Base-by-base conservation (phyloP, 495 filamentous ascomycete species). In the Aspergillus bertholletiae region DNA sequence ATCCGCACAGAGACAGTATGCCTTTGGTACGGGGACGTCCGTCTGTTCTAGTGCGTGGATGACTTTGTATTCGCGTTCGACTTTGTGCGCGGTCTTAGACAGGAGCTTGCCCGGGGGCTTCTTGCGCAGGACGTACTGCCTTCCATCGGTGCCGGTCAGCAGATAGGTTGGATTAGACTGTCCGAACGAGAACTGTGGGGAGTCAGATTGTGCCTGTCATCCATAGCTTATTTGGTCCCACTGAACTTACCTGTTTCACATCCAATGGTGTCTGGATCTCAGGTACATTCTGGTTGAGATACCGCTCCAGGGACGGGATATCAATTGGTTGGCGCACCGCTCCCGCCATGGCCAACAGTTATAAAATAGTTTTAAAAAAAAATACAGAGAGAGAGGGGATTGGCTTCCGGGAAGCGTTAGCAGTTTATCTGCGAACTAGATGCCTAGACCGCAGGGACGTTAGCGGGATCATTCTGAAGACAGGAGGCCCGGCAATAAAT, bases 121-220 rank as follows among this genome's bases (percentile, higher is more conserved):
- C 80, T 98, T 97, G 62, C 93, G 88, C 67, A 97, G 76, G 8
- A 96, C 93, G 69, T 85, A 96, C 59, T 83, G 83, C 55, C 69
- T 65, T 53, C 84, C 84, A 68, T 84, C 76, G 53, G 80, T 72
- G 54, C 83, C 81, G 9, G 83, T 95, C 56, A 97, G 78, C 53
- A 90, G 88, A 75, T 97, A 97, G 7, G 94, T 97, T 26, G 94
- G 94, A 67, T 97, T 98, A 43, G 90, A 96, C 73, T 97, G 94
- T 49, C 94, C 94, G 66, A 93, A 98, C 59, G 91, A 89, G 65
- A 97, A 98, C 88, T 97, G 69, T 39, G 26, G 28, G 11, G 4
- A 15, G 23, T 17, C 9, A 39, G 24, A 13, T 62, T 5, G 20
- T 30, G 9, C 35, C 40, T 5, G 21, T 17, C 51, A 28, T 13